A percentile compares a stretch with the other conserved stretches of the same genome.
Conservation (phyloP, 371 early-diverging fungal species). For the Rhizomucor miehei region DNA sequence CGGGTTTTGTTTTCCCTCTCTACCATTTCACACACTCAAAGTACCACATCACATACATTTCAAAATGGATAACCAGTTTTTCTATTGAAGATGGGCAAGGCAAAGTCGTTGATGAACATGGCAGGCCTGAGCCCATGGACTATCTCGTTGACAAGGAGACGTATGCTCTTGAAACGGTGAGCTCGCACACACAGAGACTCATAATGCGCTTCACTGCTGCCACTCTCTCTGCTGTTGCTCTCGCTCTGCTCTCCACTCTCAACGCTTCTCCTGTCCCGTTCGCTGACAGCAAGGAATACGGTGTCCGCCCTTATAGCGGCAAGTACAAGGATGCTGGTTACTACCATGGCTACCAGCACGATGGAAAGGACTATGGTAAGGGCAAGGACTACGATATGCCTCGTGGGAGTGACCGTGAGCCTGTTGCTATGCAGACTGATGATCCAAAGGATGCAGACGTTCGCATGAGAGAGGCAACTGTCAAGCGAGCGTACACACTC, state of each 20-base stretch:
- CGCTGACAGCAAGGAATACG: too few relatives aligned
- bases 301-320: too few relatives aligned
- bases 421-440: neutral
- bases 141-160: slow-evolving; percentile 7
- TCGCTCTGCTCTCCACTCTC: too few relatives aligned
- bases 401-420: neutral
- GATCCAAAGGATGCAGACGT: too few relatives aligned
- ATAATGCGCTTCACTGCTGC: too few relatives aligned
- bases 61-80: slow-evolving; percentile 6
- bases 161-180: slow-evolving; percentile 8
- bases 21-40: neutral
- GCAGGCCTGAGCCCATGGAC: slow-evolving; percentile 10
- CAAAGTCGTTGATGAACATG: too few relatives aligned
- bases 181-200: neutral
- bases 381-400: neutral
- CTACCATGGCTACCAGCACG: too few relatives aligned
- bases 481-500: slow-evolving; percentile 14
- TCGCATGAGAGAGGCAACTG: slow-evolving; percentile 14
- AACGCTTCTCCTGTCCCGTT: too few relatives aligned
- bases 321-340: too few relatives aligned
- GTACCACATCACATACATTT: slow-evolving; percentile 3
- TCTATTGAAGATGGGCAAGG: slow-evolving; percentile 4
- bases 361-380: neutral
- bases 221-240: too few relatives aligned
- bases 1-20: slow-evolving; percentile 4